Base-by-base conservation (phyloP, 2,329 filamentous ascomycete species). In the Curvularia lunata region DNA sequence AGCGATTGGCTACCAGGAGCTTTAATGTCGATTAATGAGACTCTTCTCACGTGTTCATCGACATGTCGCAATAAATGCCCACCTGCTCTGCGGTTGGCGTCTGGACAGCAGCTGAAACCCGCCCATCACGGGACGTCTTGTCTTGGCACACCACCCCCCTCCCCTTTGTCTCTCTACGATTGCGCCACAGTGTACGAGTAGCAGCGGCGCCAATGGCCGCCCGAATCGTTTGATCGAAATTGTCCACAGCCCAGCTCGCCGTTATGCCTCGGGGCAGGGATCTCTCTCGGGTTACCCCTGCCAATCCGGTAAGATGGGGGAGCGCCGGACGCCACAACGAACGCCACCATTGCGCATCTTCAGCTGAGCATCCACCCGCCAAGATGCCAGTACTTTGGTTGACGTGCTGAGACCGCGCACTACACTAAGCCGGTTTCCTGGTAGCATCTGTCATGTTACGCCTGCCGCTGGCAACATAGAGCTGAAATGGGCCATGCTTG, bases 401-500 rank as follows among this genome's bases (percentile, higher is more conserved):
- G 57, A 59, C 54, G 54, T 70, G 65, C 62, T 68, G 63, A 68
- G 63, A 61, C 61, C 49, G 52, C 63, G 38, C 55, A 60, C 65
- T 64, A 61, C 61, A 60, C 55, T 60, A 66, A 66, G 71, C 61
- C 64, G 65, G 68, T 47, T 43, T 63, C 65, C 67, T 59, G 66
- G 70, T 65, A 73, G 60, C 64, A 69, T 69, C 38, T 67, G 65
- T 67, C 59, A 68, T 71, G 67, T n/a, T 66, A 68, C 70, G 65
- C 59, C 68, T 68, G 66, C 63, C 61, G 66, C 60, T 65, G 71
- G 72, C 72, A 71, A 59, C 56, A 66, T 56, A 51, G 67, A 76
- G 74, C 74, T 76, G 74, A 76, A 68, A 63, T 61, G 61, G 63
- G 68, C 67, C 66, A 69, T 64, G 54, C 43, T 32, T 48, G 50